Evolutionary conservation across 2,329 filamentous ascomycete genomes (phyloP).

Genomic region (Aspergillus alliaceus): DNA sequence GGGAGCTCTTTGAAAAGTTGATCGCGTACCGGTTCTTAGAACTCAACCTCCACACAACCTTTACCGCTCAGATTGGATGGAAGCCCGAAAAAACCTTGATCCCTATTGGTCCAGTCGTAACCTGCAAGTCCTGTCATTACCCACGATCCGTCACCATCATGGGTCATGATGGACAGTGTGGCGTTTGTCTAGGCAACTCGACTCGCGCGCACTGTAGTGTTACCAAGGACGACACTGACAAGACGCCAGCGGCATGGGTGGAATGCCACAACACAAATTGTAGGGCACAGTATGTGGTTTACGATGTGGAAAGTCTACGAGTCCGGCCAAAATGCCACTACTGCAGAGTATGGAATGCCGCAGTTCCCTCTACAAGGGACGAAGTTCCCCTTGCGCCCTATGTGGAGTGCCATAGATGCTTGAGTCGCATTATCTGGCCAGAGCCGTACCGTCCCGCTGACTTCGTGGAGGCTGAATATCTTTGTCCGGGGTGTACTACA

Average conservation of each 20-base stretch:
- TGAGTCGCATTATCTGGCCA: slow-evolving; percentile 52
- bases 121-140: slow-evolving; percentile 45
- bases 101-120: slow-evolving; percentile 44
- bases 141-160: slow-evolving; percentile 55
- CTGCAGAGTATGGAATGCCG: slow-evolving; percentile 37
- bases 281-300: slow-evolving; percentile 54
- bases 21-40: slow-evolving; percentile 38
- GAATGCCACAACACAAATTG: slow-evolving; percentile 48
- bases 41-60: slow-evolving; percentile 47
- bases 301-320: slow-evolving; percentile 42
- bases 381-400: slow-evolving; percentile 31
- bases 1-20: background rate
- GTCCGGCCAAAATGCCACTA: slow-evolving; percentile 53
- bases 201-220: background rate
- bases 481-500: slow-evolving; percentile 44
- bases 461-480: slow-evolving; percentile 35
- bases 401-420: slow-evolving; percentile 49
- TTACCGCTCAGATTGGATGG: slow-evolving; percentile 49
- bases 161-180: slow-evolving; percentile 41
- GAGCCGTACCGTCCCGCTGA: slow-evolving; percentile 41
- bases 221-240: slow-evolving; percentile 14
- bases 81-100: slow-evolving; percentile 46
- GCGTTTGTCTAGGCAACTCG: slow-evolving; percentile 39
- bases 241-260: slow-evolving; percentile 43
- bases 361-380: background rate